Base-by-base conservation (phyloP, 352 stramenopile genomes). In the Achlya hypogyna region DNA sequence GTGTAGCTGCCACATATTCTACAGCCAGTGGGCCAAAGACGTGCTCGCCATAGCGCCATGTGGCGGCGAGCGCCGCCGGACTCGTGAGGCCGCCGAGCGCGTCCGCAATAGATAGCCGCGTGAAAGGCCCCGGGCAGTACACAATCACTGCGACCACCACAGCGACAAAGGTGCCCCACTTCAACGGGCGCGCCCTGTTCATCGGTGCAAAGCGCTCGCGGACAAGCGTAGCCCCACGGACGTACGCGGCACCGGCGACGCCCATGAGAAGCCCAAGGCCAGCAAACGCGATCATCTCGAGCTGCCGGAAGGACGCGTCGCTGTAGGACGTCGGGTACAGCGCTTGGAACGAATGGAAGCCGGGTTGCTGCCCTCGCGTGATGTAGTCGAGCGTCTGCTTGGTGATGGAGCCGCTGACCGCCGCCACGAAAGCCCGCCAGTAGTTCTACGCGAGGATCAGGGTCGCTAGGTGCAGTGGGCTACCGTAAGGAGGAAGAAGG, bases 361-460 rank as follows among this genome's bases (percentile, higher is more conserved):
- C 20, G 22, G 51, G 40, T 59, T 59, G 60, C 2, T 49, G 51
- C 6, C 51, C 38, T 14, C n/a, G 25, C 18, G 60, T 67, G 45
- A 58, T 58, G 60, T 67, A 67, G 34, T 67, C 60, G 43, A 67
- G 60, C 12, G 91, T 51, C 22, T 91, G 78, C 22, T 93, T 66
- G 79, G 93, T 91, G 8, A 95, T 32, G 1, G 87, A 74, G 14
- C 81, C 87, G 0, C 82, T 75, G 4, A 95, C 82, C 0, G 87
- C 84, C 47, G 81, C 89, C 62, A 96, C 84, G 69, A 96, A 96
- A 4, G 81, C 83, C 72, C 92, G 92, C 69, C 90, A 91, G 75
- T 95, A 96, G 75, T 95, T 95, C 62, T 70, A 70, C 40, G 38
- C 34, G 28, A 34, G 40, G 25, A 56, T 40, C 10, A 5, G 6